These are phyloP conservation scores for Verticillium longisporum DNA, from an alignment of 2,329 filamentous ascomycete genomes.

Conservation along the genomic window DNA sequence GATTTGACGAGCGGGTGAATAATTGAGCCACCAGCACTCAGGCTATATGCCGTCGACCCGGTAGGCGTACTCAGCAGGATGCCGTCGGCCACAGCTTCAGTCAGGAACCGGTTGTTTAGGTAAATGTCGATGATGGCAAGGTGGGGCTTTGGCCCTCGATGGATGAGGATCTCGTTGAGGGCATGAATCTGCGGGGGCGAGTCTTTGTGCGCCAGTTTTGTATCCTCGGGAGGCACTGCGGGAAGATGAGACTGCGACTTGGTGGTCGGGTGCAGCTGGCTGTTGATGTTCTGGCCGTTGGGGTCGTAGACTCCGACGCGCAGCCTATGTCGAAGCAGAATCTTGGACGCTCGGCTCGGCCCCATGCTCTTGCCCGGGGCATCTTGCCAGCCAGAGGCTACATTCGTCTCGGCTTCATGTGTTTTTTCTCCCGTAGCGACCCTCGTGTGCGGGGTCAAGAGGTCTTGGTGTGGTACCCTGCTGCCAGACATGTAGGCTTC, in stretches of 20 bases:
- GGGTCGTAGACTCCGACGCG: slow-evolving; percentile 78
- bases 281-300: slow-evolving; percentile 54
- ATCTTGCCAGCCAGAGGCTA: slow-evolving; percentile 55
- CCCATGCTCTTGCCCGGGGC: slow-evolving; percentile 79
- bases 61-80: slow-evolving; percentile 93
- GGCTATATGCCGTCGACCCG: slow-evolving; percentile 88
- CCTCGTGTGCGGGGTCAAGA: slow-evolving; percentile 31
- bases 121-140: slow-evolving; percentile 88
- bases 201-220: slow-evolving; percentile 9
- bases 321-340: slow-evolving; percentile 80
- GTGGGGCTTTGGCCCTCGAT: slow-evolving; percentile 84
- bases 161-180: slow-evolving; percentile 92
- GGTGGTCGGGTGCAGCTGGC: slow-evolving; percentile 36
- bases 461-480: slow-evolving; percentile 39
- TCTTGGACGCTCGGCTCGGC: slow-evolving; percentile 63
- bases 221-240: slow-evolving; percentile 14
- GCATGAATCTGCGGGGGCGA: slow-evolving; percentile 51
- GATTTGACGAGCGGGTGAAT: slow-evolving; percentile 89
- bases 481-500: slow-evolving; percentile 82
- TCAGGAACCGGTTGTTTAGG: slow-evolving; percentile 82
- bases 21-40: slow-evolving; percentile 89
- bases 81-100: slow-evolving; percentile 89
- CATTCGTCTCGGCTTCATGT: slow-evolving; percentile 8
- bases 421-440: slow-evolving; percentile 20
- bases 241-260: slow-evolving; percentile 27